phyloP scores from a whole-genome alignment of 345 rosid species.

The Ceriops zippeliana region DNA sequence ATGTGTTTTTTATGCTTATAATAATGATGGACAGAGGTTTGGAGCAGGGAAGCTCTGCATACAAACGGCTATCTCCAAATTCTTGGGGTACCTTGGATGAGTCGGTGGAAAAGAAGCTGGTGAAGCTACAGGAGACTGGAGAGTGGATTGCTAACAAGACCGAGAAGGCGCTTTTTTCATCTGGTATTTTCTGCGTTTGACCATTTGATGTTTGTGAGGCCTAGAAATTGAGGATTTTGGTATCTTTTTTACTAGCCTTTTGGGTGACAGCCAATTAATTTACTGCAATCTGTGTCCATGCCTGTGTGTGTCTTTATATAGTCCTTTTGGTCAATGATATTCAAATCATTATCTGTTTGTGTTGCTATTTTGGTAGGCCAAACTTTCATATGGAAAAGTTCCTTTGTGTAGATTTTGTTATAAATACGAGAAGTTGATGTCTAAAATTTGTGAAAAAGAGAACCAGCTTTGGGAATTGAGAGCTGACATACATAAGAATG shows the following conservation, averaged over 20 bases:
- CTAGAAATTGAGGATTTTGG: too few species aligned
- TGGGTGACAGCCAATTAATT: too few species aligned
- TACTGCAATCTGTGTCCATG: too few species aligned
- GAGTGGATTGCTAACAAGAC: slow-evolving; percentile 48
- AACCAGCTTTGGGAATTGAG: slow-evolving; percentile 78
- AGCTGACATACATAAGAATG: slow-evolving; percentile 86
- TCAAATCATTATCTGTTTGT: too few species aligned
- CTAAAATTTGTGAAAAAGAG: slow-evolving; percentile 67
- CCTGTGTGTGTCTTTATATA: too few species aligned
- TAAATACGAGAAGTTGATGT: slow-evolving; percentile 66
- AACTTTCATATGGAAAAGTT: too few species aligned
- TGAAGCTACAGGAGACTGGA: slow-evolving; percentile 67
- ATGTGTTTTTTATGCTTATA: too few species aligned
- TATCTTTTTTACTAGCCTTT: too few species aligned
- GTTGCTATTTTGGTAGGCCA: too few species aligned
- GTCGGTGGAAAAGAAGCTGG: slow-evolving; percentile 59
- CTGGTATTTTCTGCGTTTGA: slow-evolving; percentile 35
- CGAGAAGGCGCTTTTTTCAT: slow-evolving; percentile 48
- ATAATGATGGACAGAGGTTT: neutral
- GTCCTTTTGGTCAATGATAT: too few species aligned
- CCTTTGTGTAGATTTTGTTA: neutral
- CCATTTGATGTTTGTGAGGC: too few species aligned
- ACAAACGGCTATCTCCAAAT: slow-evolving; percentile 44
- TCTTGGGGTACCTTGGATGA: slow-evolving; percentile 46
- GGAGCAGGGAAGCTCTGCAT: slow-evolving; percentile 31